Base-by-base conservation (phyloP, 306 rosid species). In the Gastrolobium bilobum region DNA sequence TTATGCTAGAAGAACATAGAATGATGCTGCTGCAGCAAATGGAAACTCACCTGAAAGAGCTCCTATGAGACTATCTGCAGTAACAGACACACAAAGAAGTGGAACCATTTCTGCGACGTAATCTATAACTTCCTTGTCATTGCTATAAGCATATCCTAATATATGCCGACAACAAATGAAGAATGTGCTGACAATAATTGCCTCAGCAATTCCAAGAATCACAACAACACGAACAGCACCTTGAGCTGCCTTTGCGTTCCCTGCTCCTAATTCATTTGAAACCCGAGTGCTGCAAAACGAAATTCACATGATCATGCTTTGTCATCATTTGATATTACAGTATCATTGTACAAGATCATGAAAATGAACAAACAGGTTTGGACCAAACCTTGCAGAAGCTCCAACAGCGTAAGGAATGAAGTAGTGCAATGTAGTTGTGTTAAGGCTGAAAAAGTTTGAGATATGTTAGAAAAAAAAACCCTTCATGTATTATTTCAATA, bases 211-310 rank as follows among this genome's bases (percentile, higher is more conserved):
- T 4, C 85, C 90, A 13, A 90, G 61, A 67, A 78, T 77, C 61
- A 68, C 68, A 13, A 71, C 89, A 0, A 78, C 89, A 7, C 43
- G 31, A 53, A 86, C 87, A 30, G 88, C 79, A 4, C 83, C 52
- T 62, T 59, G 67, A 2, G 91, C 92, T 38, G 78, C 90, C 33
- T 42, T 60, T 13, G 90, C 85, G 81, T 88, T 88, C 43, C 88
- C 89, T 10, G 88, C 94, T 67, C 98, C 93, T 47, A 93, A 39
- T 81, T 87, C 94, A 60, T 93, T 93, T 3, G 94, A 88, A 44
- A 88, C 87, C 0, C 93, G 88, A 57, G 92, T 91, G 33, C 94
- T 93, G 62, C 75, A 68, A 57, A 48, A 30, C 26, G 65, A 20
- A 39, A 14, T 43, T 51, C 66, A 31, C 10, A 65, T 43, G 52